These are phyloP conservation scores for Cadophora malorum DNA, from an alignment of 2,329 filamentous ascomycete species.

Conservation along the genomic window DNA sequence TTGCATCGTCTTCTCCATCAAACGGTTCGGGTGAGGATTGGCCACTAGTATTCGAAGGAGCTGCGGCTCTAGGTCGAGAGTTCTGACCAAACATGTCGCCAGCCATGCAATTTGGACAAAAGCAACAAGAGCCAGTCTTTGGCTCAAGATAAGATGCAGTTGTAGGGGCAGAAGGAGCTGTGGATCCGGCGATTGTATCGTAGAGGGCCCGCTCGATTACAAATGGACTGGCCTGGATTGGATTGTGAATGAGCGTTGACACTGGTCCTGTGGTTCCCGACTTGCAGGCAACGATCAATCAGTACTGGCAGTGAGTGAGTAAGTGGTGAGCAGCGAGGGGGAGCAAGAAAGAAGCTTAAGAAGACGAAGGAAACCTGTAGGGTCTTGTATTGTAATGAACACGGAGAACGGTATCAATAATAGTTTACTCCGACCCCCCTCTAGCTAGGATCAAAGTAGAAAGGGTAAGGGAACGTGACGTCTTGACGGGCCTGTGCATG, in stretches of 20 bases:
- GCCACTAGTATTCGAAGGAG: constrained; percentile 29
- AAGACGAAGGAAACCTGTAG: not conserved
- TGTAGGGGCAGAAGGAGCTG: not conserved
- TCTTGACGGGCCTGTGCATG: constrained; percentile 5
- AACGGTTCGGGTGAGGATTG: constrained; percentile 41
- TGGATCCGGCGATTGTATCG: constrained; percentile 10
- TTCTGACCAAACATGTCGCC: constrained; percentile 32
- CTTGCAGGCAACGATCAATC: constrained; percentile 10
- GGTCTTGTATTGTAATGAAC: not conserved
- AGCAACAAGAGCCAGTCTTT: not conserved
- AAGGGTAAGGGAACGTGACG: constrained; percentile 14
- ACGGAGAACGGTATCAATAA: constrained; percentile 7
- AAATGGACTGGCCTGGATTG: not conserved
- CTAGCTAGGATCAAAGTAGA: constrained; percentile 4
- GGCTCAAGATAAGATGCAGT: not conserved
- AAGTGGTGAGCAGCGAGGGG: not conserved
- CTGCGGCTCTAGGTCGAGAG: constrained; percentile 32
- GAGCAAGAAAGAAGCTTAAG: not conserved
- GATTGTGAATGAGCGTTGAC: constrained; percentile 10
- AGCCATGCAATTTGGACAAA: constrained; percentile 17
- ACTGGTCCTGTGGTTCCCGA: constrained; percentile 1
- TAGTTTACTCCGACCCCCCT: constrained; percentile 13
- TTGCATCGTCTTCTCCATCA: constrained; percentile 39
- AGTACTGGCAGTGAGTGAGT: too few species aligned
- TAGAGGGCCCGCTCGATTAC: constrained; percentile 13